Evolutionary conservation across 2,329 filamentous ascomycete genomes (phyloP), one percentile per base, ranked within the genome.

Genomic region (Tolypocladium ovalisporum): DNA sequence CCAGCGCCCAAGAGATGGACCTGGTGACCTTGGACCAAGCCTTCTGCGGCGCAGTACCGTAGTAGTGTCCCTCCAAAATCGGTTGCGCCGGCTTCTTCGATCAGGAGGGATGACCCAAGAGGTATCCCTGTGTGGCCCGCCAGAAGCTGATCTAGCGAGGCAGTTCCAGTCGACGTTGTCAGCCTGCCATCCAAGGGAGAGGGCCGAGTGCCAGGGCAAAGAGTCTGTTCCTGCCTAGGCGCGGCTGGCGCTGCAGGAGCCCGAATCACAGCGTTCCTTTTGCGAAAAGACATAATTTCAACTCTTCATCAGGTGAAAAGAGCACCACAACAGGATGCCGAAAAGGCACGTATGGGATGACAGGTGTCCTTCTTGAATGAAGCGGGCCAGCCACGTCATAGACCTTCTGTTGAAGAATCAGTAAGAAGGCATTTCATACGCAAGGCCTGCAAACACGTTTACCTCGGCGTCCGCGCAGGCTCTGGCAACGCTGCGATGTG

Each of bases 1-100:
- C 85, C 83, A 60, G 89, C 79, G 2, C 91, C 93, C 40, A 97
- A 79, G 4, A 96, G 84, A 71, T 97, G 91, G 54, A 99, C 83
- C 58, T 86, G 82, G 67, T 99, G 94, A 1, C 90, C 91, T 68
- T 99, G 94, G 7, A 95, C 83, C 4, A 97, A 82, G 2, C 94
- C 94, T 73, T 99, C 92, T 0, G 93, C 92, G 1, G 91, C 93
- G 73, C 90, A 99, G 70, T 94, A 97, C 57, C 89, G 83, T 51
- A 97, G 73, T 58, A 97, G 75, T 32, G 89, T 83, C 2, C 92
- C 90, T 0, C 89, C 86, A 75, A 96, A 99, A 70, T 99, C 94
- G 0, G 94, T 99, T 1, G 93, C 96, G 0, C 93, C 93, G 58
- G 85, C 87, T 67, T 99, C 94, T 68, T 93, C 89, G 36, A 97